Evolutionary conservation across 1,139 yeast genomes (phyloP).

Genomic region (Taphrina wiesneri): DNA sequence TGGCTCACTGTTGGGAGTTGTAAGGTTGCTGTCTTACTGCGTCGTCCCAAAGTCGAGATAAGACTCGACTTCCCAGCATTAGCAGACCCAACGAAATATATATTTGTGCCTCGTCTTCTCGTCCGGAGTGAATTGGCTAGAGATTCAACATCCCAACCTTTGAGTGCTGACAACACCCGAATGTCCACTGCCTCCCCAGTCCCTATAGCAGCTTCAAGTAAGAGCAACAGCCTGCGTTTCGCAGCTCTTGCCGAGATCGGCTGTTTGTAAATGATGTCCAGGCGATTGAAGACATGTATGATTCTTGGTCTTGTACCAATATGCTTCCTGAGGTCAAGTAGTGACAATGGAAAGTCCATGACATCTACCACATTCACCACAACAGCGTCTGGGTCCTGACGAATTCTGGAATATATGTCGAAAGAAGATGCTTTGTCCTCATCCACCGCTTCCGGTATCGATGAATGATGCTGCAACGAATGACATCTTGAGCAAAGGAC

Average conservation of each 20-base stretch:
- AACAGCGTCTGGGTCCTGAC: slow-evolving; percentile 26
- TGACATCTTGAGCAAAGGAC: slow-evolving; percentile 23
- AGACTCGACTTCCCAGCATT: slow-evolving; percentile 32
- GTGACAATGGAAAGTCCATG: slow-evolving; percentile 29
- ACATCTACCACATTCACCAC: slow-evolving; percentile 26
- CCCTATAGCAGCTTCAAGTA: neutral
- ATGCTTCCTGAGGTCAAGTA: slow-evolving; percentile 18
- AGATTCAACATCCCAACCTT: slow-evolving; percentile 25
- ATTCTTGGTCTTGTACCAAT: slow-evolving; percentile 23
- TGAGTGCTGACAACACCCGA: slow-evolving; percentile 16
- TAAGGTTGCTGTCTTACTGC: neutral
- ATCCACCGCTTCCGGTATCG: neutral
- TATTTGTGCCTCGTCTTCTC: slow-evolving; percentile 21
- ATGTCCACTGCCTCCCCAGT: slow-evolving; percentile 1
- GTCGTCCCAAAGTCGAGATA: slow-evolving; percentile 2
- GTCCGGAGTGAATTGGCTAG: slow-evolving; percentile 15
- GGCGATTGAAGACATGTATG: slow-evolving; percentile 29
- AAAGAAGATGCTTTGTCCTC: slow-evolving; percentile 15
- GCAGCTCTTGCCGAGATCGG: slow-evolving; percentile 1
- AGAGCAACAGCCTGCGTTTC: neutral
- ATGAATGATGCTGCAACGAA: slow-evolving; percentile 20
- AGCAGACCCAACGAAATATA: slow-evolving; percentile 24
- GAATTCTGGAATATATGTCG: slow-evolving; percentile 14
- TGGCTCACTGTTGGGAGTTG: slow-evolving; percentile 14
- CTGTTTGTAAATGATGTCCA: slow-evolving; percentile 13